These are phyloP conservation scores for Skeletonema potamos DNA, from an alignment of 108 stramenopile species.

Conservation along the genomic window DNA sequence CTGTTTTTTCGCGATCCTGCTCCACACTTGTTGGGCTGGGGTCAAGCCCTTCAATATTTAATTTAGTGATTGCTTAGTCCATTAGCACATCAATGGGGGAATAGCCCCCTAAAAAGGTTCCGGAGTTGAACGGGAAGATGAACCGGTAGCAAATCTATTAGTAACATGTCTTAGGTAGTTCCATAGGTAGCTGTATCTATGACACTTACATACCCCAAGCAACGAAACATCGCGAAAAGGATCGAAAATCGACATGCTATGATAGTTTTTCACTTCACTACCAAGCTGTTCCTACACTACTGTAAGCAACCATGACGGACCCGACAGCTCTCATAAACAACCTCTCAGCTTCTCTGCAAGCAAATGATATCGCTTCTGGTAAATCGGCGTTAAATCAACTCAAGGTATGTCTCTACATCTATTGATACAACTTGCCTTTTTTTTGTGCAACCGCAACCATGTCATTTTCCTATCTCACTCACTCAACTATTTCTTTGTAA, in stretches of 20 bases:
- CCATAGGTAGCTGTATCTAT: too few species aligned
- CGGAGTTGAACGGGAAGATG: too few species aligned
- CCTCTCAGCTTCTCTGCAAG: slow-evolving; percentile 56
- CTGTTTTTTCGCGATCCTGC: too few species aligned
- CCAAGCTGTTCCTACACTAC: not conserved
- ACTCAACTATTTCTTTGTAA: not conserved
- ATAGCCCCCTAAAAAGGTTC: too few species aligned
- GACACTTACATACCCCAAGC: not conserved
- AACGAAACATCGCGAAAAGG: not conserved
- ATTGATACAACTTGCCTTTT: not conserved
- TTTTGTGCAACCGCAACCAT: not conserved
- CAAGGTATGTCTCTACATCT: slow-evolving; percentile 46
- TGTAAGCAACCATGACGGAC: slow-evolving; percentile 45
- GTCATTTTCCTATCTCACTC: not conserved
- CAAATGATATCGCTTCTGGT: slow-evolving; percentile 65
- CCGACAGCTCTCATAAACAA: slow-evolving; percentile 51
- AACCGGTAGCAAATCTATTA: too few species aligned
- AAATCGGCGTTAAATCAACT: slow-evolving; percentile 63
- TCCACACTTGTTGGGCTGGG: too few species aligned
- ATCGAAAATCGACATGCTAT: too few species aligned
- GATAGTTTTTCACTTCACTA: too few species aligned
- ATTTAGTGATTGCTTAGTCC: too few species aligned
- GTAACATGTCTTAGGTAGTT: too few species aligned
- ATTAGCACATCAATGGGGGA: too few species aligned
- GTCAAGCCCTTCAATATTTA: too few species aligned